Evolutionary conservation across 306 rosid genomes (phyloP), one percentile per base, ranked within the genome.

Genomic region (Quercus robur): DNA sequence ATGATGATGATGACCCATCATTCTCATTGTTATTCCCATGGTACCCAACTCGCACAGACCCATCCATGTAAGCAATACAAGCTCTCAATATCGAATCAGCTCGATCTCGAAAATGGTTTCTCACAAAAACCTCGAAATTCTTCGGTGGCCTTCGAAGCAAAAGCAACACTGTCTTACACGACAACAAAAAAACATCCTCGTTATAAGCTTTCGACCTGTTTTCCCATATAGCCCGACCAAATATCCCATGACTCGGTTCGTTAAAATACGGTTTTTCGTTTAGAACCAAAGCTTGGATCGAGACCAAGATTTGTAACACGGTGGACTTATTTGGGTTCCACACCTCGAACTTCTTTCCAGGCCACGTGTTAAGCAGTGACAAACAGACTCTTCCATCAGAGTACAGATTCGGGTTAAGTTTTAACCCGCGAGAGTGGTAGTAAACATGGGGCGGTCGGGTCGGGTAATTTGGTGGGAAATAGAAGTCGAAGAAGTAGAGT

Each of bases 231-330:
- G 33, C 17, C 2, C 44, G 58, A 0, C 77, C 66, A 6, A 78
- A 61, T 8, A 3, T 6, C 6, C 15, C 76, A 7, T 3, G 1
- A 1, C 78, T 74, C 7, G 95, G 88, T 17, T 91, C 91, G 78
- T 93, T 93, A 73, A 51, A 91, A 4, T 6, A 91, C 0, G 96
- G 97, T 3, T 78, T 78, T 31, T 88, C 87, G 35, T 85, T 86
- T 19, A 93, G 85, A 41, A 93, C 89, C 52, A 93, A 88, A 0
- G 66, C 92, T 57, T 93, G 97, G 2, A 93, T 74, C 0, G 97
- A 93, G 2, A 89, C 67, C 23, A 91, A 35, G 1, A 90, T 79
- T 62, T 91, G 94, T 1, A 91, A 78, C 9, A 91, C 19, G 1
- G 94, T 89, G 0, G 97, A 93, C 17, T 55, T 5, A 0, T 56